Base-by-base conservation (phyloP, 257 asterid species). In the Primulina huaijiensis region DNA sequence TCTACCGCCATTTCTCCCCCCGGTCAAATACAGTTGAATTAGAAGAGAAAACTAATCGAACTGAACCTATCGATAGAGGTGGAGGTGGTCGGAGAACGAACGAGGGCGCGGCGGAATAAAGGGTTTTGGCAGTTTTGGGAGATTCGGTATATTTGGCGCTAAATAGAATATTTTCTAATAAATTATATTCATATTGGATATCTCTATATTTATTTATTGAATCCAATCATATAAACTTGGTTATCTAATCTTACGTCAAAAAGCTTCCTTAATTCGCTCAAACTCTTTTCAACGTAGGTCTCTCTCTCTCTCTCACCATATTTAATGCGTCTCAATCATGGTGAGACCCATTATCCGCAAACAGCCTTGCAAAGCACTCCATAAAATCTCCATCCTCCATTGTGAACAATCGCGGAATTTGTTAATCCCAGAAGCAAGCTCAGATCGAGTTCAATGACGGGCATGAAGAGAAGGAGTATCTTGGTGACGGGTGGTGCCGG, bases 401-500 rank as follows among this genome's bases (percentile, higher is more conserved):
- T 61, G 9, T 5, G 2, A 38, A 53, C 56, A 46, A 46, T 40
- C 52, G 5, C 52, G 17, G 56, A 46, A 46, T 46, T 6, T 12
- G 20, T 4, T 46, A 20, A 46, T 46, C 56, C 56, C 56, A 46
- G 7, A 46, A 46, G 56, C 20, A 46, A 46, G 56, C 20, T 14
- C 16, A 14, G 56, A 46, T 46, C 56, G 56, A 4, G 1, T 12
- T 29, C 35, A 12, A 67, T 34, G 71, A 72, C 68, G 20, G 76
- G 80, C 25, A 11, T 72, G 21, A 76, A 65, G 29, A 73, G 60
- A 9, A 65, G 82, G 66, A 82, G 76, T 23, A 74, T 93, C 55
- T 71, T 93, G 83, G 99, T 93, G 40, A 93, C 99, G 0, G 99
- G 99, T 2, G 99, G 97, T 0, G 97, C 99, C 5, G 99, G 99